Base-by-base conservation (phyloP, 192 early-diverging fungal species). In the Coemansia sp. region DNA sequence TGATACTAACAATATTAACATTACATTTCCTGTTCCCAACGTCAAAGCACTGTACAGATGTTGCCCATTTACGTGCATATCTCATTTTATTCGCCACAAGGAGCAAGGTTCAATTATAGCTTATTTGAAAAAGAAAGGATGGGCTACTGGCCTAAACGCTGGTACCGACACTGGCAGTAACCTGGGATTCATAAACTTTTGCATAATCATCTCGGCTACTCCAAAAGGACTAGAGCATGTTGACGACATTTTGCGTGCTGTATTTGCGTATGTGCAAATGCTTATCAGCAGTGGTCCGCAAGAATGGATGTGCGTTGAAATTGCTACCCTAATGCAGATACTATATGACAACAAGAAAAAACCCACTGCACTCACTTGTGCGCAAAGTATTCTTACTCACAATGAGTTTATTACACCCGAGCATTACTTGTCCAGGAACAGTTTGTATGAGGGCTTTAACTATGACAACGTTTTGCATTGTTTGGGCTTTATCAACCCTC, bases 11-110 rank as follows among this genome's bases (percentile, higher is more conserved):
- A 62, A 70, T 14, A 54, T 98, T 26, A 83, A 85, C 32, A 62
- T 97, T 24, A 80, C 82, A 15, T 95, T 95, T 68, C 90, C 93
- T 8, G 84, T 92, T 54, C 90, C 92, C 1, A 90, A 94, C 39
- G 76, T 85, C 50, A 74, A 81, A 29, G 70, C 82, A 4, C 48
- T 62, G 35, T 87, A 83, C 56, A 33, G 60, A 57, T 34, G 50
- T 0, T 54, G 87, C 46, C 88, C 93, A 8, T 79, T 75, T 12
- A 38, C 71, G 1, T 97, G 95, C 67, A 60, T 91, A n/a, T 82
- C 84, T 2, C 87, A 89, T 48, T 72, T 96, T 19, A 84, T 98
- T 63, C 88, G 87, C 0, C 86, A 90, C 63, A 90, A 95, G 57
- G 87, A 87, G 19, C 66, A 74, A 14, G 96, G 96, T 2, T 95